Evolutionary conservation across 495 filamentous ascomycete species (phyloP).

Genomic region (Trichocladium antarcticum): DNA sequence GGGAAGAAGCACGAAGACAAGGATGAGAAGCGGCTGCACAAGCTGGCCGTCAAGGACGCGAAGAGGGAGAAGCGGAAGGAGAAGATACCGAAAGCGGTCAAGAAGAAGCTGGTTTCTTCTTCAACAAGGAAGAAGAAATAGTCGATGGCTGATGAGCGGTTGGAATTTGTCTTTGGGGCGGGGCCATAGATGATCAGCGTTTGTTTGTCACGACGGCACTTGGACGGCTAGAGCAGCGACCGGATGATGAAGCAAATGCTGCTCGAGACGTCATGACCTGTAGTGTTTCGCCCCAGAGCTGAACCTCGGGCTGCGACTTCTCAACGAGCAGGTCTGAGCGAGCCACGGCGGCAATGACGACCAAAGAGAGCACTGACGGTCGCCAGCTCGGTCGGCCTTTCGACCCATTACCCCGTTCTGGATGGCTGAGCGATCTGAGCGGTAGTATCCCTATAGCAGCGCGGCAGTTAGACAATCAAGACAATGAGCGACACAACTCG

Average conservation of each 20-base stretch:
- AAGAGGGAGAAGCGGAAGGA: conserved; percentile 82
- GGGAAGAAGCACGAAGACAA: conserved; percentile 90
- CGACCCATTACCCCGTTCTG: too few species aligned
- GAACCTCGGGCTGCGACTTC: conserved; percentile 25
- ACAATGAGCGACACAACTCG: too few species aligned
- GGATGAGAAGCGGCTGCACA: conserved; percentile 78
- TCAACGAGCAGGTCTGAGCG: conserved; percentile 23
- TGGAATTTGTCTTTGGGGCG: background rate
- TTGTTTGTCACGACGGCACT: background rate
- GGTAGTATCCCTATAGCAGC: too few species aligned
- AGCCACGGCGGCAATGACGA: conserved; percentile 27
- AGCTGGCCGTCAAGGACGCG: conserved; percentile 83
- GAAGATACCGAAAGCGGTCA: conserved; percentile 91
- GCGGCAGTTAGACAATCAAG: too few species aligned
- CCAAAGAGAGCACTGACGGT: conserved; percentile 47
- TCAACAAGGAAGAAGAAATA: conserved; percentile 32
- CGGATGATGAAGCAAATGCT: conserved; percentile 28
- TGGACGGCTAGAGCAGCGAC: conserved; percentile 1
- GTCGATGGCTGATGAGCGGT: background rate
- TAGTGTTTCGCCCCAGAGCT: conserved; percentile 21
- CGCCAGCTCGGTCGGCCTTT: background rate
- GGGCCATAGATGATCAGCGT: background rate
- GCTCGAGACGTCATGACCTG: conserved; percentile 1
- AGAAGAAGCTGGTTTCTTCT: conserved; percentile 59
- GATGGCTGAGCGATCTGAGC: too few species aligned